Percentiles rank a stretch among this genome's conserved stretches.
Conservation (phyloP, 2,329 filamentous ascomycete species). For the Trichoderma sp. region DNA sequence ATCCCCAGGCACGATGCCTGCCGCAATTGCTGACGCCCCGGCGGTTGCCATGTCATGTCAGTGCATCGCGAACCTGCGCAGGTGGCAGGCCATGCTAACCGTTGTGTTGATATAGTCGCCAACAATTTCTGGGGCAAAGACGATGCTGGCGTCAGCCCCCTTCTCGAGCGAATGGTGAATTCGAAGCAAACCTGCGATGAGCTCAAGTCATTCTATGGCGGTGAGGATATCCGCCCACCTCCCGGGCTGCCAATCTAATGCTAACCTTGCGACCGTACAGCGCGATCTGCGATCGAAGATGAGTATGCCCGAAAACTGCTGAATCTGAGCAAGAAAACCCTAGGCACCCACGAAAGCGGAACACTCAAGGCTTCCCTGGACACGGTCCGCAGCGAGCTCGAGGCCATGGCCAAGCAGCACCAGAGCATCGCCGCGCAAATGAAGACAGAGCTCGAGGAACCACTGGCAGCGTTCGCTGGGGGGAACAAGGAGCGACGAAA, state of each 20-base stretch:
- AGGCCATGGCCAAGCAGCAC: conserved; percentile 91
- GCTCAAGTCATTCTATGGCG: conserved; percentile 82
- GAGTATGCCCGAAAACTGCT: conserved; percentile 91
- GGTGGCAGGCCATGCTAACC: conserved; percentile 22
- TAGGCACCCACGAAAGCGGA: conserved; percentile 84
- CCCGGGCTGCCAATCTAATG: neutral
- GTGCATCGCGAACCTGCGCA: conserved; percentile 23
- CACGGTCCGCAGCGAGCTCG: conserved; percentile 81
- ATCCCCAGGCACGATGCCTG: conserved; percentile 51
- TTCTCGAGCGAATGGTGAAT: conserved; percentile 90
- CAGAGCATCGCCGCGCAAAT: conserved; percentile 87
- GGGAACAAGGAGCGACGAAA: conserved; percentile 96
- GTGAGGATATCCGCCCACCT: conserved; percentile 44
- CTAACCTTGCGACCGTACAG: conserved; percentile 40
- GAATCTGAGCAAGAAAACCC: conserved; percentile 78
- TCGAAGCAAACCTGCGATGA: conserved; percentile 95
- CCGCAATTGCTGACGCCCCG: conserved; percentile 58
- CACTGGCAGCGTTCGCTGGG: conserved; percentile 83
- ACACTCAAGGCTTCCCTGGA: conserved; percentile 82
- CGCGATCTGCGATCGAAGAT: conserved; percentile 90
- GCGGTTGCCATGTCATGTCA: conserved; percentile 66
- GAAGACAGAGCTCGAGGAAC: conserved; percentile 94
- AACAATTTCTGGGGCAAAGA: conserved; percentile 99
- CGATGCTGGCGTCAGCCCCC: conserved; percentile 87
- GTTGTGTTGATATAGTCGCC: conserved; percentile 59